Percentiles rank a stretch among this genome's conserved stretches.
Conservation (phyloP, 2,329 filamentous ascomycete species). For the Neofusicoccum umdonicola region DNA sequence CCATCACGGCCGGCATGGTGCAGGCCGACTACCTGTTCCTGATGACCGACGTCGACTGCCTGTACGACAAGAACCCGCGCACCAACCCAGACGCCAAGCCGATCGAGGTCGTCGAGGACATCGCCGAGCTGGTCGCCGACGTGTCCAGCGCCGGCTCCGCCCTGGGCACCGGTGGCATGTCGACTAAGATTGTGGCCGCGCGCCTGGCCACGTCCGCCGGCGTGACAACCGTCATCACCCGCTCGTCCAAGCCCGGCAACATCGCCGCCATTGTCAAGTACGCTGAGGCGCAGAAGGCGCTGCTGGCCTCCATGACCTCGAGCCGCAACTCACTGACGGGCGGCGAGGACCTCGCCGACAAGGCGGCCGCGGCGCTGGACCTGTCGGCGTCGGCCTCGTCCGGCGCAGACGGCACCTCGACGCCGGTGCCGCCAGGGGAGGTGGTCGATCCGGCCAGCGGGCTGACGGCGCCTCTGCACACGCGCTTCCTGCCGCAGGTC, state of each 20-base stretch:
- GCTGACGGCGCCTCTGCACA: constrained; percentile 65
- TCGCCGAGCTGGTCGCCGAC: constrained; percentile 77
- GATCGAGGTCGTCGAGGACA: constrained; percentile 91
- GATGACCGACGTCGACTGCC: constrained; percentile 97
- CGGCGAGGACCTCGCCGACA: constrained; percentile 27
- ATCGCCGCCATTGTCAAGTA: constrained; percentile 83
- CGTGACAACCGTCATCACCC: constrained; percentile 92
- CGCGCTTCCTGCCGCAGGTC: constrained; percentile 81
- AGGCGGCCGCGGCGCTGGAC: constrained; percentile 25
- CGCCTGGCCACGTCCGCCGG: constrained; percentile 89
- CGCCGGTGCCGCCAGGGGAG: background rate
- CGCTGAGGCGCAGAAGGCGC: constrained; percentile 61
- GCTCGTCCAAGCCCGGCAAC: constrained; percentile 89
- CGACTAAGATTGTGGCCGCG: constrained; percentile 93
- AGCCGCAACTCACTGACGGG: constrained; percentile 18
- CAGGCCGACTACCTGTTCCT: constrained; percentile 95
- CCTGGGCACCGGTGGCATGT: constrained; percentile 93
- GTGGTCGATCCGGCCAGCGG: constrained; percentile 32
- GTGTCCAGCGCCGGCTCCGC: constrained; percentile 87
- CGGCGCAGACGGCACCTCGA: constrained; percentile 22
- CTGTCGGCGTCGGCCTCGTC: background rate
- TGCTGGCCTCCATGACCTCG: constrained; percentile 27
- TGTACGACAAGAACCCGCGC: constrained; percentile 94
- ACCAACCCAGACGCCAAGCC: constrained; percentile 79
- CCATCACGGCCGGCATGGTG: constrained; percentile 95